phyloP scores from a whole-genome alignment of 2,329 filamentous ascomycete genomes.

The Bertia moriformis region DNA sequence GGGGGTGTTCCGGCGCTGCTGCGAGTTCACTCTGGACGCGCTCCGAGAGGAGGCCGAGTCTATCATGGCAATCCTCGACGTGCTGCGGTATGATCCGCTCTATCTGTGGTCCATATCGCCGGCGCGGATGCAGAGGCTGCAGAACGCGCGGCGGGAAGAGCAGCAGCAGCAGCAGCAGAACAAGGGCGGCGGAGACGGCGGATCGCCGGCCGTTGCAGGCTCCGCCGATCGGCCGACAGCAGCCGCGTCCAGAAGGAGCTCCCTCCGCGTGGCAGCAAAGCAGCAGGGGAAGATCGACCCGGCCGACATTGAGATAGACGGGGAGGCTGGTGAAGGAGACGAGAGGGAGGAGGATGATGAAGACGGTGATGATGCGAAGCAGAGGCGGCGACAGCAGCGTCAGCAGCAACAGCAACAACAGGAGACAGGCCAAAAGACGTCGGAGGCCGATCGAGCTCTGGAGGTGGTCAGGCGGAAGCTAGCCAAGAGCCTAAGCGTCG shows the following conservation, averaged over 20 bases:
- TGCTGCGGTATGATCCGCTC: conserved; percentile 91
- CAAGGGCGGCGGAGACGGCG: conserved; percentile 13
- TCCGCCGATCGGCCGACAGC: conserved; percentile 14
- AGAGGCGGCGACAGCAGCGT: conserved; percentile 12
- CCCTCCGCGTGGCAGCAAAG: too few relatives aligned
- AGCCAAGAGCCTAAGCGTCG: conserved; percentile 81
- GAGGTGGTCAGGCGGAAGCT: conserved; percentile 93
- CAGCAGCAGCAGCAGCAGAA: conserved; percentile 22
- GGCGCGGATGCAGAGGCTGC: conserved; percentile 46
- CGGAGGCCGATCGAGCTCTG: conserved; percentile 78
- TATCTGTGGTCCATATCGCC: conserved; percentile 88
- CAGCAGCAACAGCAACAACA: conserved; percentile 22
- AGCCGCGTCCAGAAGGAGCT: conserved; percentile 20
- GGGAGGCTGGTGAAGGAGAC: neutral
- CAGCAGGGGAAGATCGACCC: conserved; percentile 10
- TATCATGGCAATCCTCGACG: conserved; percentile 97
- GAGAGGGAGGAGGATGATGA: too few relatives aligned
- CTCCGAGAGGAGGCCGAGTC: conserved; percentile 88
- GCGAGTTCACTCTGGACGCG: conserved; percentile 91
- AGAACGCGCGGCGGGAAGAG: conserved; percentile 42
- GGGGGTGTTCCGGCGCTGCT: conserved; percentile 92
- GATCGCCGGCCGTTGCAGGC: too few relatives aligned
- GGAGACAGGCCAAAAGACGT: conserved; percentile 46
- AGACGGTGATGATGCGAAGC: conserved; percentile 11
- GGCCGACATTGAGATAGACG: conserved; percentile 9